Percentiles rank a stretch among this genome's conserved stretches.
phyloP scores from a whole-genome alignment of 1,284 basidiomycete species.

The Leccinum glutinopallens region DNA sequence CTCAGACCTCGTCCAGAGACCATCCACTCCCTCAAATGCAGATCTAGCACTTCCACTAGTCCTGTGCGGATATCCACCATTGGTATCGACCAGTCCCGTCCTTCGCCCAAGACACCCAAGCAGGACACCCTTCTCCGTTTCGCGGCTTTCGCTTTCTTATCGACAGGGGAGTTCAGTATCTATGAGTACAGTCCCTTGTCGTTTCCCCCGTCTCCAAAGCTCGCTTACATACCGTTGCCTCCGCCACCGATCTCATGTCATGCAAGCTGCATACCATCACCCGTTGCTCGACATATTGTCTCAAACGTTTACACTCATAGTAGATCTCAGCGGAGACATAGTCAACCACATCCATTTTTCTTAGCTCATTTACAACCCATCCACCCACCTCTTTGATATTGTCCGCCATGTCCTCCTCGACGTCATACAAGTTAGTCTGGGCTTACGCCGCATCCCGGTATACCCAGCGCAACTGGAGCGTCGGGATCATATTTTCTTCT shows the following conservation, averaged over 20 bases:
- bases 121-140: slow-evolving; percentile 45
- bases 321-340: slow-evolving; percentile 56
- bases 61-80: slow-evolving; percentile 55
- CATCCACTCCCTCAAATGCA: slow-evolving; percentile 30
- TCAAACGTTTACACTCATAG: slow-evolving; percentile 60
- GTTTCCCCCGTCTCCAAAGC: slow-evolving; percentile 43
- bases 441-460: slow-evolving; percentile 70
- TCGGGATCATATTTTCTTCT: slow-evolving; percentile 61
- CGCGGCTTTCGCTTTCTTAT: slow-evolving; percentile 52
- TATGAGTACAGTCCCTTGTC: slow-evolving; percentile 52
- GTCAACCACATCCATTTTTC: slow-evolving; percentile 58
- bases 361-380: slow-evolving; percentile 73
- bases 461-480: slow-evolving; percentile 78
- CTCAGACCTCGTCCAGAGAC: slow-evolving; percentile 27
- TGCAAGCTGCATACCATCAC: slow-evolving; percentile 73
- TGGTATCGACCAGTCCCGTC: slow-evolving; percentile 69
- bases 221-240: slow-evolving; percentile 51
- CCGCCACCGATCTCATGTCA: slow-evolving; percentile 47
- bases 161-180: slow-evolving; percentile 65
- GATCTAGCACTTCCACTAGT: slow-evolving; percentile 28
- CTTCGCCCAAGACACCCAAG: slow-evolving; percentile 37
- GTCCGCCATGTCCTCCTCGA: slow-evolving; percentile 52
- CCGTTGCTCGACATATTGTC: slow-evolving; percentile 74
- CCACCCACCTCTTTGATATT: slow-evolving; percentile 73
- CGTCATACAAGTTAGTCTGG: slow-evolving; percentile 70